phyloP scores from a whole-genome alignment of 1,284 basidiomycete genomes.

The Afroboletus lepidellus region DNA sequence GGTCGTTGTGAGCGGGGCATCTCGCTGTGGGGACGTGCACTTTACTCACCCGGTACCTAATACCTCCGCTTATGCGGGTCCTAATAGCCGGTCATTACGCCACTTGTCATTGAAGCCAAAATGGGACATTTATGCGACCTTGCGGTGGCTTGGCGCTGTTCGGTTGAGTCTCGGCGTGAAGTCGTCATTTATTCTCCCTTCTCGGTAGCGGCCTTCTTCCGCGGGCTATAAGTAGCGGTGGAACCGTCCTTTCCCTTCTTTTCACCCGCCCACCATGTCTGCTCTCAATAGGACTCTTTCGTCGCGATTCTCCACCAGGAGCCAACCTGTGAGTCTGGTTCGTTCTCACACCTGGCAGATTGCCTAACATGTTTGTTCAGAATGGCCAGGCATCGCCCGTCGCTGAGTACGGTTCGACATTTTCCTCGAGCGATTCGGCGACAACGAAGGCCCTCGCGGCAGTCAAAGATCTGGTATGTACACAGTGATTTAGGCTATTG shows the following conservation, averaged over 20 bases:
- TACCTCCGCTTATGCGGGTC: neutral
- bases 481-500: neutral
- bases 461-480: conserved; percentile 34
- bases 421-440: conserved; percentile 17
- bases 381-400: conserved; percentile 17
- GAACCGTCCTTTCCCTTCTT: neutral
- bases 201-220: conserved; percentile 11
- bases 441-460: conserved; percentile 28
- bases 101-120: neutral
- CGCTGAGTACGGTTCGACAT: conserved; percentile 8
- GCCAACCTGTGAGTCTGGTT: conserved; percentile 23
- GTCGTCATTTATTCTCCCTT: conserved; percentile 13
- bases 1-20: no score
- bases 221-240: conserved; percentile 27
- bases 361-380: neutral
- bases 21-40: no score
- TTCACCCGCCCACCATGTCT: conserved; percentile 23
- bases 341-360: neutral
- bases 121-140: neutral
- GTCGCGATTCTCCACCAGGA: conserved; percentile 30
- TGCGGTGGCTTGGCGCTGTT: conserved; percentile 16
- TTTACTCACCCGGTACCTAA: no score
- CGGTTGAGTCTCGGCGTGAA: conserved; percentile 21
- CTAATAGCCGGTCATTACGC: conserved; percentile 6
- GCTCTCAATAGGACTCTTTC: conserved; percentile 30